Conservation (phyloP, 2,329 filamentous ascomycete species). For the Penicillium expansum region DNA sequence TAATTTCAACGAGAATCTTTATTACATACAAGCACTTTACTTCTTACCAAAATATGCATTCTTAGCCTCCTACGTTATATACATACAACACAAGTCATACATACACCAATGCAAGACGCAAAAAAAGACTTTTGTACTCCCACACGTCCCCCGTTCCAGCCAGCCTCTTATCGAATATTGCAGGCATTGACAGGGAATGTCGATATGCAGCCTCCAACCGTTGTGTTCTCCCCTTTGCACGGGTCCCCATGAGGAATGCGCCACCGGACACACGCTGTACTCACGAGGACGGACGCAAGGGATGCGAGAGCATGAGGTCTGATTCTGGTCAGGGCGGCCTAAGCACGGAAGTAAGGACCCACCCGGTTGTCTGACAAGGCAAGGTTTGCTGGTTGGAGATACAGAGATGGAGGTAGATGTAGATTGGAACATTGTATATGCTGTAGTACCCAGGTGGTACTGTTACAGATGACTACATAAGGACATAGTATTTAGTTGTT, state of each 20-base stretch:
- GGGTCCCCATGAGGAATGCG: conserved; percentile 15
- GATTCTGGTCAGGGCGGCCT: not conserved
- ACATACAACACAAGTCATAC: not conserved
- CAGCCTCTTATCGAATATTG: not conserved
- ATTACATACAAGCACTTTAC: not conserved
- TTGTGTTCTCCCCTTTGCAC: conserved; percentile 2
- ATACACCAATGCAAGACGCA: not conserved
- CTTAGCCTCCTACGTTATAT: not conserved
- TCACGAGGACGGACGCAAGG: conserved; percentile 26
- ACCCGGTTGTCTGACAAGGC: conserved; percentile 7
- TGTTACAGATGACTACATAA: not conserved
- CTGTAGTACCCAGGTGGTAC: not conserved
- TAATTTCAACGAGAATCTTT: not conserved
- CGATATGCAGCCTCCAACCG: not conserved
- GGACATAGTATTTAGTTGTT: not conserved
- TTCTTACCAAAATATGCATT: not conserved
- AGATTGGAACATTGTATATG: not conserved
- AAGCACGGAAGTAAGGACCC: conserved; percentile 10
- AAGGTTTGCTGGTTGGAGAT: not conserved
- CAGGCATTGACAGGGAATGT: not conserved
- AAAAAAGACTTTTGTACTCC: not conserved
- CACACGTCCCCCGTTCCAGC: not conserved
- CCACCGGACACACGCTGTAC: conserved; percentile 14
- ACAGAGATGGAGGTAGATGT: not conserved
- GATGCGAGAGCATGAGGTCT: not conserved